Evolutionary conservation across 495 filamentous ascomycete species (phyloP), one percentile per base, ranked within the genome.

Genomic region (Durotheca rogersii): DNA sequence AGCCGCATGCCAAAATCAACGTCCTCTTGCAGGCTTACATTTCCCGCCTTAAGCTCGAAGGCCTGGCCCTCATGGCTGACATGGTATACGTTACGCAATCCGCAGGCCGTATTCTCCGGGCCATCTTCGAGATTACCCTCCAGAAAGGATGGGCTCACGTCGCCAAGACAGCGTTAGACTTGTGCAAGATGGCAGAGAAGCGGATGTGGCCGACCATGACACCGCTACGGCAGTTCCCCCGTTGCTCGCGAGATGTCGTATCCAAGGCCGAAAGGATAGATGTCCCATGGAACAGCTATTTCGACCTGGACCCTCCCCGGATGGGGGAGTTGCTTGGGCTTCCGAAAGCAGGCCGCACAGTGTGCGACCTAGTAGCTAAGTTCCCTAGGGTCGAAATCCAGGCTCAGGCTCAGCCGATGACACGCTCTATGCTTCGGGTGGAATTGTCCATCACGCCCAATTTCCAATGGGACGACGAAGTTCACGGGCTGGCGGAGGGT

Each of bases 201-300:
- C 78, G 94, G 17, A 97, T 97, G 93, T 99, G 93, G 93, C 91
- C 90, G 4, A 96, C 91, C 15, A 97, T 97, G 93, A 87, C 89
- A 14, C 93, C 93, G 5, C 79, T 99, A 6, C 78, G 94, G 30
- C 93, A 99, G 61, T 97, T 96, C 64, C 83, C 88, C 1, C 72
- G 71, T 29, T 94, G 89, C 55, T 81, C 90, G 9, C 71, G 80
- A 23, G 94, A 99, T 48, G 87, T 99, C 38, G 73, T 97, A 38
- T 81, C 86, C 50, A 96, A 96, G 69, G 85, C 90, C 1, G 93
- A 99, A 70, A 77, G 90, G 42, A 94, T 96, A 49, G 91, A 96
- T 52, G 91, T 97, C 32, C 88, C 89, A 3, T 99, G 92, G 87
- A 75, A 74, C 27, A 94, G 81, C 58, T 97, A 96, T 67, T 95